Evolutionary conservation across 2,329 filamentous ascomycete species (phyloP).

Genomic region (Colletotrichum sp.): DNA sequence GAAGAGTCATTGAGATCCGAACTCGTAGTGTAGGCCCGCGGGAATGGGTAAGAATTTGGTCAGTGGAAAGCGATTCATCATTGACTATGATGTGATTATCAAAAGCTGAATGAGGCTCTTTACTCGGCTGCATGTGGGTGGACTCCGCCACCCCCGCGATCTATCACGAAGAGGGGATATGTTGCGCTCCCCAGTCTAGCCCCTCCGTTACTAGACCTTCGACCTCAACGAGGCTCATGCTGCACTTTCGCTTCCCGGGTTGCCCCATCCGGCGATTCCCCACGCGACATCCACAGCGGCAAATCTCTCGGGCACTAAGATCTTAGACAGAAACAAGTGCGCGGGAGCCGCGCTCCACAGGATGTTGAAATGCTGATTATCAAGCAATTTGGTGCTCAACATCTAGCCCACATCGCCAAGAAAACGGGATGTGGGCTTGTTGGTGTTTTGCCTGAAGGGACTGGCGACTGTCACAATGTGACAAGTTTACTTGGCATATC

Average conservation of each 20-base stretch:
- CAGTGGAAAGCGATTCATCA: neutral
- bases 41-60: neutral
- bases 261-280: neutral
- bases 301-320: neutral
- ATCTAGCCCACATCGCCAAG: neutral
- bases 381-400: neutral
- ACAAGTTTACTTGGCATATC: neutral
- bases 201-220: neutral
- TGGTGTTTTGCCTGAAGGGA: neutral
- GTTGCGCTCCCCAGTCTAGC: neutral
- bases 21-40: neutral
- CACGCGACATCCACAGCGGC: neutral
- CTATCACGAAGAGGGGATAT: neutral
- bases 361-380: neutral
- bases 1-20: neutral
- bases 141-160: neutral
- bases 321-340: neutral
- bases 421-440: neutral
- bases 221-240: neutral
- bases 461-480: neutral
- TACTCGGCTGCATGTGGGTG: neutral
- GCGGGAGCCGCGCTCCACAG: neutral
- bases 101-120: neutral
- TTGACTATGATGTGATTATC: neutral
- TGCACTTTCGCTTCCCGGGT: neutral